Base-by-base conservation (phyloP, 192 early-diverging fungal genomes). In the Ambispora gerdemannii region DNA sequence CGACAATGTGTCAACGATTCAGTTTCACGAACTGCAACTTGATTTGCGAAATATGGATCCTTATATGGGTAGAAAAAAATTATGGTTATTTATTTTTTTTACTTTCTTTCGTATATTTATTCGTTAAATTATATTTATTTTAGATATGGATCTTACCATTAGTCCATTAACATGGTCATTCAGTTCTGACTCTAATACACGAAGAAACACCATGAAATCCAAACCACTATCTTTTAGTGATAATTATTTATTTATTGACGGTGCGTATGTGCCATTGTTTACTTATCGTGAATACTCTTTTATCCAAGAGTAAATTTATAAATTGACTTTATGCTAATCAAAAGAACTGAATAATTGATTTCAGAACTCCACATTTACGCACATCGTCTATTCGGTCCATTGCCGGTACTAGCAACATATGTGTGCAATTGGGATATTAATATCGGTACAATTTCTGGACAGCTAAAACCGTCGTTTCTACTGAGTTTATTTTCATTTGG, bases 301-400 rank as follows among this genome's bases (percentile, higher is more conserved):
- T n/a, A n/a, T n/a, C n/a, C n/a, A n/a, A n/a, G n/a, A n/a, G n/a
- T n/a, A n/a, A n/a, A n/a, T n/a, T n/a, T n/a, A n/a, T n/a, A n/a
- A n/a, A n/a, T n/a, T n/a, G n/a, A n/a, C n/a, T n/a, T n/a, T n/a
- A n/a, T n/a, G n/a, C 38, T 43, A 15, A 43, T 43, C 38, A 43
- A 36, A n/a, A n/a, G n/a, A n/a, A n/a, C n/a, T 20, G 10, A n/a
- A n/a, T 32, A n/a, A 25, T 55, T 30, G 19, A 25, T 24, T 27
- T 35, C 75, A 86, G 84, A 79, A 8, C 71, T 84, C 11, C 80
- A 78, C 30, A 75, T 87, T 30, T 79, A 84, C 51, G 87, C 82
- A 4, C 88, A 90, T 74, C 81, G 88, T 30, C 64, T 92, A 0
- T 91, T 86, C 68, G 91, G 90, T 3, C 89, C 87, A 1, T 70